Evolutionary conservation across 169 alveolate species (phyloP), one percentile per base, ranked within the genome.

Genomic region (Prorocentrum cordatum): DNA sequence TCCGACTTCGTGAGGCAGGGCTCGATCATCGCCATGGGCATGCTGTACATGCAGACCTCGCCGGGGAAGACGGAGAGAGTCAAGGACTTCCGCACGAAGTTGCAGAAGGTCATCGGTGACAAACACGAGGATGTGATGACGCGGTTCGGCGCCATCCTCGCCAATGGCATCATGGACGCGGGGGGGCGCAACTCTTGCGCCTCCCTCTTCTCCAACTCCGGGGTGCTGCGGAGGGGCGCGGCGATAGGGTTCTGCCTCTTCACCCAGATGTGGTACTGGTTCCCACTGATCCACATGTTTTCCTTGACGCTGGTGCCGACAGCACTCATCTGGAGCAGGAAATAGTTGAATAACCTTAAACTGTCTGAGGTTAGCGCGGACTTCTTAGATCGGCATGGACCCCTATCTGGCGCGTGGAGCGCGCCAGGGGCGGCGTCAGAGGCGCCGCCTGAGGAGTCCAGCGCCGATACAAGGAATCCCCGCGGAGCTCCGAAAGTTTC

Each of bases 1-100:
- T 95, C 97, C 26, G 99, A 98, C 88, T 97, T 98, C 94, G 99
- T 98, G 22, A 93, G 99, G 82, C 98, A 97, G 92, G 99, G 98
- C n/a, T n/a, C n/a, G n/a, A n/a, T n/a, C n/a, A n/a, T 14, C 7
- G 88, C 88, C 24, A 54, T 77, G 73, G 88, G 88, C 16, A 38
- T 77, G 16, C 88, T 77, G 18, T 77, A 77, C 62, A 77, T 77
- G 88, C 88, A 77, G 88, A 77, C 88, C 3, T 77, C 88, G 24
- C 88, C 88, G 1, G 88, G 88, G 29, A 77, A 77, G 88, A 77
- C 88, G 24, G 88, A 77, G 88, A 61, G 73, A 9, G 75, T 77
- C 22, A 77, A 77, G 88, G n/a, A n/a, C n/a, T 77, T 77, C 75
- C 42, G 88, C n/a, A 73, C 54, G 73, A 77, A 77, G 18, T 73